These are phyloP conservation scores for Seminavis robusta DNA, from an alignment of 108 stramenopile species.

Conservation along the genomic window DNA sequence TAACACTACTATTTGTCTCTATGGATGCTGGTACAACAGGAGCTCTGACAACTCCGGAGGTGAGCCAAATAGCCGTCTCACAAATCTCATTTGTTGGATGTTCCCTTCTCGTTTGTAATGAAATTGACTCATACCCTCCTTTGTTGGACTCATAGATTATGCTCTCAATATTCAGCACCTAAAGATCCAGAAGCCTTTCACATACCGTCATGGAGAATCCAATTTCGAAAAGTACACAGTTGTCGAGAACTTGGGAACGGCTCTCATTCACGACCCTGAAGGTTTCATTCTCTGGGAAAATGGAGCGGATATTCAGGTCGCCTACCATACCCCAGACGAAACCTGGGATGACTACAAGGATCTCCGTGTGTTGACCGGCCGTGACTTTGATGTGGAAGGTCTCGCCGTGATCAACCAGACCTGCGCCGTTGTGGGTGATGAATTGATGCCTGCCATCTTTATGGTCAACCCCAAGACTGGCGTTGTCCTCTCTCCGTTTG, in stretches of 20 bases:
- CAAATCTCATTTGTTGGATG: too few relatives aligned
- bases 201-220: constrained; percentile 34
- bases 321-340: constrained; percentile 21
- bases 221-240: constrained; percentile 36
- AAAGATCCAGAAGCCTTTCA: constrained; percentile 42
- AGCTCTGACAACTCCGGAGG: too few relatives aligned
- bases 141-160: too few relatives aligned
- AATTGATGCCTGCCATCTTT: constrained; percentile 40
- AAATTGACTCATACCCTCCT: too few relatives aligned
- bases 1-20: too few relatives aligned
- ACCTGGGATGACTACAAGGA: constrained; percentile 33
- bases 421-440: constrained; percentile 34
- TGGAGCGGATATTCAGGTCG: constrained; percentile 36
- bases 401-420: constrained; percentile 31
- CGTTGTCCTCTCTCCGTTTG: constrained; percentile 22
- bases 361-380: constrained; percentile 29
- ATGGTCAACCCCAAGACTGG: constrained; percentile 31
- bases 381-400: constrained; percentile 42
- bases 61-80: too few relatives aligned
- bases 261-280: constrained; percentile 29
- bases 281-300: constrained; percentile 36
- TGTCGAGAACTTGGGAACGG: constrained; percentile 20
- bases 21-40: constrained; percentile 21
- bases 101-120: too few relatives aligned
- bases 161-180: constrained; percentile 35